A percentile compares a stretch with the other conserved stretches of the same genome.
These are phyloP conservation scores for Silybum marianum DNA, from an alignment of 129 eudicot species.

Conservation along the genomic window DNA sequence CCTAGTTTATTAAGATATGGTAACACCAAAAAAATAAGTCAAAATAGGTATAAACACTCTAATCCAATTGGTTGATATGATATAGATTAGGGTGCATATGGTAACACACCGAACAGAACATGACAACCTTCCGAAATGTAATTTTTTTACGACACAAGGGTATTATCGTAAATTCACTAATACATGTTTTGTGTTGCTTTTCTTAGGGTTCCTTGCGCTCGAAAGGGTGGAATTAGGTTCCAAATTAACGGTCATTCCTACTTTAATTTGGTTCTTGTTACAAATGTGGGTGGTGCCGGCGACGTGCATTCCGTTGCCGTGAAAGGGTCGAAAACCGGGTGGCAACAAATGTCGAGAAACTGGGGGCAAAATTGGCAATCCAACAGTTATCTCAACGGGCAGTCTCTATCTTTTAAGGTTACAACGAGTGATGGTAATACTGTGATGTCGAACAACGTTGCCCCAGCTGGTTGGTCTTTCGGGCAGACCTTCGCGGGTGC, in stretches of 20 bases:
- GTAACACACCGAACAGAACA: no score
- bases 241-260: conserved; percentile 67
- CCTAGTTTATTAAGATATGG: no score
- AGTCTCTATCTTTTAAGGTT: conserved; percentile 54
- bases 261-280: conserved; percentile 52
- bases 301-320: conserved; percentile 57
- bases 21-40: no score
- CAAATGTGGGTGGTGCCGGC: conserved; percentile 60
- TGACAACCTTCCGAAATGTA: no score
- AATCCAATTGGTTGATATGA: no score
- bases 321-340: conserved; percentile 53
- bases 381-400: conserved; percentile 56
- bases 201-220: conserved; percentile 57
- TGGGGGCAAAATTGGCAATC: conserved; percentile 80
- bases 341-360: conserved; percentile 68
- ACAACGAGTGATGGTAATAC: conserved; percentile 62
- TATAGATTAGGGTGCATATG: no score
- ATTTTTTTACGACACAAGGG: no score
- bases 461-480: conserved; percentile 56
- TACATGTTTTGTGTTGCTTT: not conserved
- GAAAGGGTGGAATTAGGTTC: conserved; percentile 65
- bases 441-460: conserved; percentile 50
- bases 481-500: conserved; percentile 60
- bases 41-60: no score
- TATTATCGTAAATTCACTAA: not conserved